Conservation (phyloP, 306 rosid species). For the Sechiopsis laciniata region DNA sequence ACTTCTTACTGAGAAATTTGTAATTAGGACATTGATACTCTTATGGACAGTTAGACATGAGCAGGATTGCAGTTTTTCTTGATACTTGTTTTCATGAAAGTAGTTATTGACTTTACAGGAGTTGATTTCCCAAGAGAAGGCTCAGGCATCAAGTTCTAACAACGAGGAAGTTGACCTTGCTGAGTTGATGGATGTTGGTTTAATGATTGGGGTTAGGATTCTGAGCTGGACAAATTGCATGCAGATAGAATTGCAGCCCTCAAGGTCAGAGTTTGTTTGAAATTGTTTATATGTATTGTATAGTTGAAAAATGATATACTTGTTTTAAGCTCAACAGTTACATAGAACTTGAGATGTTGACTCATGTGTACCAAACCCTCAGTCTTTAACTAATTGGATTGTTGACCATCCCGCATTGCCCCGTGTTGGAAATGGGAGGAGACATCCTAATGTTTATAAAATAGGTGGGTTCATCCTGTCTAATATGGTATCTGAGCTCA, state of each 20-base stretch:
- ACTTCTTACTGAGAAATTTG: no score
- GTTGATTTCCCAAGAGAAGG: slow-evolving; percentile 45
- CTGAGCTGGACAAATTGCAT: slow-evolving; percentile 90
- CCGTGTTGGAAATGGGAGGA: no score
- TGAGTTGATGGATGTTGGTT: slow-evolving; percentile 89
- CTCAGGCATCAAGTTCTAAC: slow-evolving; percentile 53
- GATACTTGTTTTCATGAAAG: not conserved
- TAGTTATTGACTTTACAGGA: slow-evolving; percentile 47
- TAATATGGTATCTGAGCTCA: no score
- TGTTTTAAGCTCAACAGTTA: not conserved
- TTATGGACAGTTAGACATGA: not conserved
- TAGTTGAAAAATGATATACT: not conserved
- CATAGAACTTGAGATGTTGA: not conserved
- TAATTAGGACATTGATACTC: no score
- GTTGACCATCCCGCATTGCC: no score
- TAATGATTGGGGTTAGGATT: slow-evolving; percentile 54
- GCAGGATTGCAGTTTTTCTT: not conserved
- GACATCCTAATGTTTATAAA: no score
- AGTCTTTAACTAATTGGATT: not conserved
- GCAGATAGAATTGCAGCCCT: slow-evolving; percentile 87
- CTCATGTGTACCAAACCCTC: not conserved
- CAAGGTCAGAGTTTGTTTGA: slow-evolving; percentile 46
- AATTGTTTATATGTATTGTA: slow-evolving; percentile 7
- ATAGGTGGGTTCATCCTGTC: no score
- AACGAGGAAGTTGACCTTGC: slow-evolving; percentile 81